Evolutionary conservation across 1,284 basidiomycete genomes (phyloP), one percentile per base, ranked within the genome.

Genomic region (Porogramme epimiltina): DNA sequence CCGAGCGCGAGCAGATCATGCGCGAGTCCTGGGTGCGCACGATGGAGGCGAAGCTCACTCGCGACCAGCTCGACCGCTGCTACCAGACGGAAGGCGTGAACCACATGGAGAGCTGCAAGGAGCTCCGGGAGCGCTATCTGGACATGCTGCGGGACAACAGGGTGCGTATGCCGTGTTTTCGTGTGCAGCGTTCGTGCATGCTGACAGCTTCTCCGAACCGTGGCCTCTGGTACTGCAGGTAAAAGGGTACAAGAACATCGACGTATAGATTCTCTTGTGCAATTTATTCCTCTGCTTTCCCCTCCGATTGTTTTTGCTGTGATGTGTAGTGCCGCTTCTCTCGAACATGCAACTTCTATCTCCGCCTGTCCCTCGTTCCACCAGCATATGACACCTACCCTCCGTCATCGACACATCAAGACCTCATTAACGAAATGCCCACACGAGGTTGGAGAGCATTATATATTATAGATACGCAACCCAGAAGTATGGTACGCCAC

Each of bases 11-110:
- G 54, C 77, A 85, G 42, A 80, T 84, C 71, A 79, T 98, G 65
- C 88, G 93, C 54, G 93, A 97, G 74, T 89, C 90, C 51, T 99
- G 96, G 96, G 81, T 98, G 41, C 89, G 87, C 65, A 87, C 91
- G 23, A 97, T 98, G 94, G 93, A 98, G 73, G 86, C 88, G 22
- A 85, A 93, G 45, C 79, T 99, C 53, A 93, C 98, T 47, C 85
- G 88, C 57, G 88, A 93, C 58, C 92, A 97, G 72, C 82, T 99
- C 51, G 82, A 87, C 58, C 95, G 94, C 72, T 99, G 96, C 73
- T 93, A 96, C 69, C 81, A 85, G 64, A 79, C 82, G 19, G 96
- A 99, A 75, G 94, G 95, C 48, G 91, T 95, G 40, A 96, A 97
- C 73, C 85, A 92, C 64, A 84, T 90, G 56, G 89, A 95, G 73